These are phyloP conservation scores for Trichosporon ovoides DNA, from an alignment of 1,284 basidiomycete species.

Conservation along the genomic window DNA sequence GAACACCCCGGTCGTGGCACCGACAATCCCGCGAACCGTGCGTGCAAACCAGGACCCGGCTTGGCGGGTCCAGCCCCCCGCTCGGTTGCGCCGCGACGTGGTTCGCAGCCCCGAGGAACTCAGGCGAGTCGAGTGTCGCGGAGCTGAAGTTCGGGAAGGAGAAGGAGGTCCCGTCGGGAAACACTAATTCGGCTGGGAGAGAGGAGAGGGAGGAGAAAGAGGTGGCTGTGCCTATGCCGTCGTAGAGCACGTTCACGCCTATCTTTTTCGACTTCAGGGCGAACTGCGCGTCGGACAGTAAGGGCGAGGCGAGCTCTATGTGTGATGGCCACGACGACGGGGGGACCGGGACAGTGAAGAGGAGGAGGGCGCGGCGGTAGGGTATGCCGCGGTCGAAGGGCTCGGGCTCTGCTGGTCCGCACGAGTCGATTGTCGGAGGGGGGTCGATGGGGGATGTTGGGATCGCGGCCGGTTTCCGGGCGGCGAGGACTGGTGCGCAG, in stretches of 20 bases:
- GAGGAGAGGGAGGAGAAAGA: slow-evolving; percentile 18
- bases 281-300: slow-evolving; percentile 22
- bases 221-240: slow-evolving; percentile 20
- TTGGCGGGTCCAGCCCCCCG: no score
- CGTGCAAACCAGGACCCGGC: slow-evolving; percentile 63
- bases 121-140: slow-evolving; percentile 17
- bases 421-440: no score
- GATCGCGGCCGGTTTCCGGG: no score
- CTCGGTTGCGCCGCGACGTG: slow-evolving; percentile 17
- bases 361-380: slow-evolving; percentile 28
- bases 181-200: slow-evolving; percentile 35
- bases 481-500: no score
- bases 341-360: slow-evolving; percentile 35
- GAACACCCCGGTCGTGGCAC: slow-evolving; percentile 62
- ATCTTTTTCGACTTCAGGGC: slow-evolving; percentile 24
- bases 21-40: slow-evolving; percentile 66
- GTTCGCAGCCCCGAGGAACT: slow-evolving; percentile 15
- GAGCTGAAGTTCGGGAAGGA: slow-evolving; percentile 19
- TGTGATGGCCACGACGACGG: slow-evolving; percentile 37
- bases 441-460: no score
- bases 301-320: slow-evolving; percentile 34
- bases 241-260: slow-evolving; percentile 39
- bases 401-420: no score
- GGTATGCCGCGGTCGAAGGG: slow-evolving; percentile 23
- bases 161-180: slow-evolving; percentile 30